Conservation (phyloP, 1,284 basidiomycete species). For the Mycena sp. region DNA sequence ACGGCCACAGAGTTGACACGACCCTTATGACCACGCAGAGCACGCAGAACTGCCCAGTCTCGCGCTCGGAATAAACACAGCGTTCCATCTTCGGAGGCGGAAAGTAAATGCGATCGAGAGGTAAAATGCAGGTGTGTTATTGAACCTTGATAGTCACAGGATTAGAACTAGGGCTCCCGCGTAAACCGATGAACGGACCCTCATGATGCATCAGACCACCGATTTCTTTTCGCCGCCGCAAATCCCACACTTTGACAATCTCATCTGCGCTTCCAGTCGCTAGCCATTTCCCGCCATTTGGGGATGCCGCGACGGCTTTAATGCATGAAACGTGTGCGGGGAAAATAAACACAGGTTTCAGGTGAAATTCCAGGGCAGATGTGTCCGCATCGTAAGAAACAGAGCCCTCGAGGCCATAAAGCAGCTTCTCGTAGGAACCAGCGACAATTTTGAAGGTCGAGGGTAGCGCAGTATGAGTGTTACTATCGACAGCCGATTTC, state of each 20-base stretch:
- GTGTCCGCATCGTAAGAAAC: conserved; percentile 48
- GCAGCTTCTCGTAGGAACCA: conserved; percentile 94
- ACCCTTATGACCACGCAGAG: conserved; percentile 93
- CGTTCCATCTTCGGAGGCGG: conserved; percentile 91
- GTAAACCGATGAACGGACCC: conserved; percentile 57
- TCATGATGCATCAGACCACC: conserved; percentile 93
- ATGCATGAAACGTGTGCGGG: conserved; percentile 96
- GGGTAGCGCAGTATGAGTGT: conserved; percentile 44
- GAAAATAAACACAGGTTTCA: conserved; percentile 94
- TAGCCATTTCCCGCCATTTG: conserved; percentile 92
- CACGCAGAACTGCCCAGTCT: conserved; percentile 92
- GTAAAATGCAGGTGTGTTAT: conserved; percentile 92
- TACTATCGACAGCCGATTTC: conserved; percentile 23
- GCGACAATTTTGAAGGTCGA: conserved; percentile 85
- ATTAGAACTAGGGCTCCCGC: neutral
- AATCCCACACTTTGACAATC: conserved; percentile 97
- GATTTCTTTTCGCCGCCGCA: conserved; percentile 89
- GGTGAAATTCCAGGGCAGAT: conserved; percentile 46
- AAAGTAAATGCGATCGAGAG: conserved; percentile 88
- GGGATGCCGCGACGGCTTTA: conserved; percentile 88
- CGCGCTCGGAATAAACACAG: conserved; percentile 91
- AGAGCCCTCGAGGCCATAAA: conserved; percentile 89
- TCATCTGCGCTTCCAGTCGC: conserved; percentile 96
- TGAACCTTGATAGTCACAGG: conserved; percentile 63
- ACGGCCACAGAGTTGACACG: conserved; percentile 90